phyloP scores from a whole-genome alignment of 2,329 filamentous ascomycete species.

The Clonostachys byssicola region DNA sequence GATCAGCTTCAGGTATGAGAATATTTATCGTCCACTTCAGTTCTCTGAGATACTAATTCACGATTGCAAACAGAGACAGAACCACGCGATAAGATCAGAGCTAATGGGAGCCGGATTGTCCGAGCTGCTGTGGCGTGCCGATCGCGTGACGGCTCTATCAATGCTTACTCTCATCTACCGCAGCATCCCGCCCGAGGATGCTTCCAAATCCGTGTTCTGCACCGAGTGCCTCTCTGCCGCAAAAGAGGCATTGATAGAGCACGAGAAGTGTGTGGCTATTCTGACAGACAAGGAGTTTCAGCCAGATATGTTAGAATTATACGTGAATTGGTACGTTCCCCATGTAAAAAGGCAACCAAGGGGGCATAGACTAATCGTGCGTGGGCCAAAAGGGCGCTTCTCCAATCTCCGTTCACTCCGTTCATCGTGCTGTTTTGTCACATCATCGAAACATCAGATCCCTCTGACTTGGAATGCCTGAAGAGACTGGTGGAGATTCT shows the following conservation, averaged over 20 bases:
- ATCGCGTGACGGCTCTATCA: no score
- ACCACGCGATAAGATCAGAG: background rate
- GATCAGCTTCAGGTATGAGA: background rate
- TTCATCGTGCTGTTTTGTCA: slow-evolving; percentile 17
- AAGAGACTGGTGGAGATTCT: background rate
- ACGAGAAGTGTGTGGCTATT: background rate
- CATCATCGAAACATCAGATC: slow-evolving; percentile 26
- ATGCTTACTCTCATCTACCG: no score
- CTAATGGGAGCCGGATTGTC: background rate
- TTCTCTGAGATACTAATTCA: background rate
- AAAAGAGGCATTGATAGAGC: background rate
- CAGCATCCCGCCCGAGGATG: background rate
- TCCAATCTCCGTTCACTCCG: slow-evolving; percentile 10
- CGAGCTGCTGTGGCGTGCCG: no score
- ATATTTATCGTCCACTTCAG: background rate
- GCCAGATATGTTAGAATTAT: background rate
- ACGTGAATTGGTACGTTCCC: no score
- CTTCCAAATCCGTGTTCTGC: background rate
- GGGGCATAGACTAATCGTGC: no score
- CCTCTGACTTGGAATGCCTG: background rate
- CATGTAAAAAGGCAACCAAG: no score
- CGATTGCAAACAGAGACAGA: background rate
- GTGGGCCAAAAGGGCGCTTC: background rate
- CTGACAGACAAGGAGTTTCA: background rate
- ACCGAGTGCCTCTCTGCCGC: background rate